Evolutionary conservation across 1,139 yeast species (phyloP), one percentile per base, ranked within the genome.

Genomic region (Pichia cactophila): DNA sequence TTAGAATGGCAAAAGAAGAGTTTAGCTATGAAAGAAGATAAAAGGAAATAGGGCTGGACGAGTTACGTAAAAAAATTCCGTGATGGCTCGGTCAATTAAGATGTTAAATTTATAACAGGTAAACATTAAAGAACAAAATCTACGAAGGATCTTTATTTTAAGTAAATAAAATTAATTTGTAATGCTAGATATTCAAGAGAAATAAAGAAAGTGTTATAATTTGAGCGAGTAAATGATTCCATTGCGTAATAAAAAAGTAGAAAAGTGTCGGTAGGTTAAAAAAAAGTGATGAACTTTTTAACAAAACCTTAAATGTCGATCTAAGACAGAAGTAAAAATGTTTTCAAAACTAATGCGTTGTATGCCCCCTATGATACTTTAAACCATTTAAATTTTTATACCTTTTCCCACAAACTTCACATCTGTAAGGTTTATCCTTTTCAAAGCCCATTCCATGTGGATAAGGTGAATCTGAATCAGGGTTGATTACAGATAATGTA

Each of bases 321-420:
- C 35, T n/a, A 16, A 8, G 37, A 17, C 20, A 17, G 37, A 20
- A 33, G 31, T 28, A 28, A 9, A 28, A 28, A 11, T 28, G 6
- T 9, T 28, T 2, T 9, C n/a, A 31, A 31, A 31, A 20, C 16
- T 31, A 90, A 73, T 92, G 97, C 43, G 97, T 90, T 23, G 97
- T 85, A 69, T 92, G 99, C 28, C 97, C 97, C 60, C 97, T 80
- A 67, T 92, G 99, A 67, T 92, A 92, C 69, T 92, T 92, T 67
- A 92, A 77, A 37, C 99, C 99, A 67, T 92, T 92, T 62, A 92
- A 74, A 65, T 92, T 92, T 75, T 94, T 92, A 71, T 92, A 92
- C 51, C 98, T 75, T 70, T 92, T 94, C 50, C 97, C 97, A 69
- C 99, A 92, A 44, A 92, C 96, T 68, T 92, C 97, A 70, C 99